Percentiles rank a stretch among this genome's conserved stretches.
phyloP scores from a whole-genome alignment of 2,329 filamentous ascomycete genomes.

The Aphanocladium album region DNA sequence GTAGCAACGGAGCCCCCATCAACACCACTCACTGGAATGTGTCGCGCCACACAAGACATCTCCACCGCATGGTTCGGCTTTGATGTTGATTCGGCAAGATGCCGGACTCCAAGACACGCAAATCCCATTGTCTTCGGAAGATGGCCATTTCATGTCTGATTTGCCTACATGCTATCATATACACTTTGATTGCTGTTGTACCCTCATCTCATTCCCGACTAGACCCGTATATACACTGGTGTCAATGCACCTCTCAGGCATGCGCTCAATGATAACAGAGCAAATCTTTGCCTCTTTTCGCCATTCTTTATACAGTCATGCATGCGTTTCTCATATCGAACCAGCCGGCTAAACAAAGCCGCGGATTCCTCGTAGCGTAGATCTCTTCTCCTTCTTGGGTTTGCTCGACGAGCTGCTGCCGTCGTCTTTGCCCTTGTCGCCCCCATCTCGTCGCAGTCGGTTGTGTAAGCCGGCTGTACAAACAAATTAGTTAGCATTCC shows the following conservation, averaged over 20 bases:
- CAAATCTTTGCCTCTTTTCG: background rate
- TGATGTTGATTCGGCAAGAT: background rate
- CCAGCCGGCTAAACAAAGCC: slow-evolving; percentile 27
- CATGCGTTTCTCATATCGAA: background rate
- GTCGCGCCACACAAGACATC: background rate
- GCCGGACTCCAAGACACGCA: background rate
- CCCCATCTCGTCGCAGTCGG: slow-evolving; percentile 41
- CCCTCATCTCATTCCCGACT: background rate
- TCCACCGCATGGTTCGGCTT: background rate
- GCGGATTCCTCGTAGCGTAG: slow-evolving; percentile 36
- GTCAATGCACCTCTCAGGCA: background rate
- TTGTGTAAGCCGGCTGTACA: slow-evolving; percentile 43
- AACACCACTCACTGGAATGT: slow-evolving; percentile 1
- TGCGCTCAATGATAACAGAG: background rate
- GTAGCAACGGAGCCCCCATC: background rate
- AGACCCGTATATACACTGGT: background rate
- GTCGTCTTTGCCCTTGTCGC: slow-evolving; percentile 43
- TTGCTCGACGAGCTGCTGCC: slow-evolving; percentile 23
- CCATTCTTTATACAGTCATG: background rate
- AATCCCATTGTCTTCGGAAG: background rate
- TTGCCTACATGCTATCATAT: background rate
- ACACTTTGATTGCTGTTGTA: background rate
- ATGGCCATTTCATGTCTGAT: background rate
- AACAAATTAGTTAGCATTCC: background rate
- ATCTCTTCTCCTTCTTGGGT: slow-evolving; percentile 33